Evolutionary conservation across 306 rosid genomes (phyloP).

Genomic region (Trifolium dubium): DNA sequence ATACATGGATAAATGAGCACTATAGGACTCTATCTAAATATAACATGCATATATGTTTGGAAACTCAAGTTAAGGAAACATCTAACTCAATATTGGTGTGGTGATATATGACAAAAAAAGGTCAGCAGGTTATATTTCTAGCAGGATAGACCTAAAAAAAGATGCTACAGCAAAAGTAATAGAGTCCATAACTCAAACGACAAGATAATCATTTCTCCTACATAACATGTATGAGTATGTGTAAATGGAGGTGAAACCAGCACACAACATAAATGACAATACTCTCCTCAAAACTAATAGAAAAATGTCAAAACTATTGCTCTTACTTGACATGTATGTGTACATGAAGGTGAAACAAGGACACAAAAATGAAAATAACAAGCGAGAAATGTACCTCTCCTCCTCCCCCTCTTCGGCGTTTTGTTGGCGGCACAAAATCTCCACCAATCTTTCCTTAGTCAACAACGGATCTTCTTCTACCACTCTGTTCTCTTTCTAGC

Average conservation of each 20-base stretch:
- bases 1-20: slow-evolving; percentile 15
- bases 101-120: slow-evolving; percentile 24
- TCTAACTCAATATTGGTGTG: slow-evolving; percentile 24
- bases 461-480: slow-evolving; percentile 66
- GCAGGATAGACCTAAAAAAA: not conserved
- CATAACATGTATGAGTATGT: not conserved
- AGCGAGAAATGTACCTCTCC: slow-evolving; percentile 61
- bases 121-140: not conserved
- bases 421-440: slow-evolving; percentile 62
- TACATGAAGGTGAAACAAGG: slow-evolving; percentile 36
- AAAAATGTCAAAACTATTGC: not conserved
- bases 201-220: not conserved
- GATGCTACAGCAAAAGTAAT: slow-evolving; percentile 9
- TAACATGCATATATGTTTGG: not conserved
- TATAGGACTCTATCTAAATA: slow-evolving; percentile 12
- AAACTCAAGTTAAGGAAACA: slow-evolving; percentile 23
- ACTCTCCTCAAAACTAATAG: not conserved
- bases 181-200: not conserved
- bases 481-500: slow-evolving; percentile 68
- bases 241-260: not conserved
- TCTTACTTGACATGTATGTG: slow-evolving; percentile 28
- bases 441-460: slow-evolving; percentile 69
- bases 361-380: slow-evolving; percentile 35
- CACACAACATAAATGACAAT: slow-evolving; percentile 3
- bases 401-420: slow-evolving; percentile 97